Base-by-base conservation (phyloP, 2,329 filamentous ascomycete species). In the Colletotrichum simmondsii region DNA sequence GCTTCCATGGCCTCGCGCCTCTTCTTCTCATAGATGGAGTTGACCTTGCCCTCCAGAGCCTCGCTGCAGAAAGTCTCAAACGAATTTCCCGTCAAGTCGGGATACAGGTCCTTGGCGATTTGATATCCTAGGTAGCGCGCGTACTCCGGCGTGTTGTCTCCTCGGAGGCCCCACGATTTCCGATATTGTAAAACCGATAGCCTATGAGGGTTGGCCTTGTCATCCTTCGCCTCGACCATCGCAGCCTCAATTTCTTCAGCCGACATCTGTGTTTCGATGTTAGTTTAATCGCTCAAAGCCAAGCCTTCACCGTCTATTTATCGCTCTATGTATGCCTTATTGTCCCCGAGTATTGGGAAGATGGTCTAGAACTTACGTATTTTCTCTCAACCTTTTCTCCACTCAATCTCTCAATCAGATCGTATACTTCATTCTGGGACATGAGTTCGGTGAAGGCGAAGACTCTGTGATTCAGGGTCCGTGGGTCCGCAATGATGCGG, bases 101-200 rank as follows among this genome's bases (percentile, higher is more conserved):
- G 88, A 75, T 90, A 91, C 28, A 91, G 79, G 22, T 90, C 85
- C 75, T 85, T 86, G 37, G 81, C 83, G 66, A 84, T 81, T 22
- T 90, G 71, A 77, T 90, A 90, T 2, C 88, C 88, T 5, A 91
- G 80, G 73, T 90, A 90, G 62, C 83, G 81, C 12, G 89, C 89
- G 73, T 85, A 82, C 67, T 88, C 85, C 0, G 85, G 86, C 11
- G 81, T 86, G 77, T 90, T 90, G 74, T 92, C 89, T 1, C 84
- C 86, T 2, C 88, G 82, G 26, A 90, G 32, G 19, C 82, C 84
- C 82, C 82, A 86, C 0, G 84, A 86, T 46, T 85, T 76, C 61
- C 79, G 76, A 75, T 89, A 89, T 75, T 89, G 81, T 2, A 73
- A 6, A 1, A 61, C 46, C 28, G 46, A 57, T 7, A 68, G 53